Evolutionary conservation across 169 alveolate species (phyloP).

Genomic region (Eimeria tenella): DNA sequence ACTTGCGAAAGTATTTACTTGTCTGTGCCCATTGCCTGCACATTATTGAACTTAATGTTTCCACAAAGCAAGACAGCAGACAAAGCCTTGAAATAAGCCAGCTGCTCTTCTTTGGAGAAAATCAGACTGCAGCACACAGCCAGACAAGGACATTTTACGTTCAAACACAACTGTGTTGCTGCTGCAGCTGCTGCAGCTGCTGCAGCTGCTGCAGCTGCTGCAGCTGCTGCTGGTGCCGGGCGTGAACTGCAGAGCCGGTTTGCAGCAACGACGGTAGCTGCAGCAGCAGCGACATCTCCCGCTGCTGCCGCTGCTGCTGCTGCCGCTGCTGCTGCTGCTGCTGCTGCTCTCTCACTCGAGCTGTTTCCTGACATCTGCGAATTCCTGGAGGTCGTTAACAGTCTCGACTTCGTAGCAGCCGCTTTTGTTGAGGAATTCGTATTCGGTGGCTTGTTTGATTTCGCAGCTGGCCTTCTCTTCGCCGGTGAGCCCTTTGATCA

Average conservation of each 20-base stretch:
- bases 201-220: no score
- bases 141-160: no score
- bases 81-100: constrained; percentile 41
- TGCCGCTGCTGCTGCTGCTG: neutral
- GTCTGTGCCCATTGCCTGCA: constrained; percentile 77
- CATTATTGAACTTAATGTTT: constrained; percentile 55
- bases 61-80: constrained; percentile 76
- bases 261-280: neutral
- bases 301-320: neutral
- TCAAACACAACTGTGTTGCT: no score
- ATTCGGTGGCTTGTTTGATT: constrained; percentile 40
- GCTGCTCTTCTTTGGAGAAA: constrained; percentile 31
- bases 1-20: neutral
- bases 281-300: neutral
- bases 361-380: constrained; percentile 67
- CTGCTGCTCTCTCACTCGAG: constrained; percentile 50
- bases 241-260: neutral
- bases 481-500: constrained; percentile 92
- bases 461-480: constrained; percentile 79
- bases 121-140: constrained; percentile 29
- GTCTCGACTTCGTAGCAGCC: constrained; percentile 80
- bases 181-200: no score
- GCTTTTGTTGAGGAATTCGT: constrained; percentile 75
- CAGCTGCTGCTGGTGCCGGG: no score
- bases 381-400: constrained; percentile 69